Evolutionary conservation across 805 yeast species (phyloP), one percentile per base, ranked within the genome.

Genomic region (Ogataea henricii): DNA sequence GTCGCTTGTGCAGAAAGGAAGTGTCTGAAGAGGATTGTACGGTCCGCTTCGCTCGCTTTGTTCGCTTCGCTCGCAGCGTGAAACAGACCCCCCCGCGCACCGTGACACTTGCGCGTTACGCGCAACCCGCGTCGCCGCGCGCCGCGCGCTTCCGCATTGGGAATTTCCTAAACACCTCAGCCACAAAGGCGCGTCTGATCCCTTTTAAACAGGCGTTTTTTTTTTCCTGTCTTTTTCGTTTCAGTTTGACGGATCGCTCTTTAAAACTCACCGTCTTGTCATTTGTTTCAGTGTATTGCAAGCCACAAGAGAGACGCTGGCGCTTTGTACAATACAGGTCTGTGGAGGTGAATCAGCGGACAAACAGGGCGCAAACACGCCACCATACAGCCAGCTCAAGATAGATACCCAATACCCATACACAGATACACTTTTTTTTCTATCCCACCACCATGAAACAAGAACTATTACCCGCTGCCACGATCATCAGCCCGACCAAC

Each of bases 401-500:
- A 14, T 37, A 14, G 16, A 40, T 16, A 18, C 40, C 33, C 26
- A 4, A 6, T 37, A 38, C 14, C 13, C 20, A 12, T 21, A 16
- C n/a, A n/a, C n/a, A n/a, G n/a, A n/a, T n/a, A n/a, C n/a, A n/a
- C n/a, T n/a, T n/a, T n/a, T n/a, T n/a, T n/a, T n/a, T n/a, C n/a
- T n/a, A n/a, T n/a, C n/a, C n/a, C n/a, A n/a, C 20, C 46, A 27
- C 46, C 40, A 50, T 46, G 54, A 52, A 49, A 41, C 53, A 51
- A 30, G 56, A 48, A 45, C 46, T 53, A 30, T 40, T 52, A 33
- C 63, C 65, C 25, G 53, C 65, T 14, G 57, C 64, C 17, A 55
- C 51, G 20, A 49, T 60, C n/a, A 43, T 55, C 22, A 59, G 64
- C 39, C 68, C 68, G 5, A 46, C 53, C 12, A 62, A 56, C 44